Evolutionary conservation across 2,329 filamentous ascomycete genomes (phyloP), one percentile per base, ranked within the genome.

Genomic region (Sarocladium brachiariae): DNA sequence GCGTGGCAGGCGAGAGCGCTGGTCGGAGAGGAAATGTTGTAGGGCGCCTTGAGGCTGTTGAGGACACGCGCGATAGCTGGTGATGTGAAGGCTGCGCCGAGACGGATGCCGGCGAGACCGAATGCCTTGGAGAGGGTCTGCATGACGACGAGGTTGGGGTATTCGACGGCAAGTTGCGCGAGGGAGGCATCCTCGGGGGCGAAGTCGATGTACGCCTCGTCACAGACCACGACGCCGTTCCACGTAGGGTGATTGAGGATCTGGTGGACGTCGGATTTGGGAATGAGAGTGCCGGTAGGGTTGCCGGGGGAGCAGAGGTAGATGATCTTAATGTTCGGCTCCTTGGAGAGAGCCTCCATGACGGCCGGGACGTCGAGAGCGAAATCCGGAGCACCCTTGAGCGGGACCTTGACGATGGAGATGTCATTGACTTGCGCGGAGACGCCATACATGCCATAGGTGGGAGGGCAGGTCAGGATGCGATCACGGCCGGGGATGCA

Each of bases 101-200:
- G 77, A 14, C 93, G 79, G 63, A 99, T 96, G 48, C 92, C 93
- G 3, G 93, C 93, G 62, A 99, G 80, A 24, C 93, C 93, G 63
- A 99, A 99, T 0, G 90, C 93, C 68, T 99, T 99, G 61, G 88
- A 95, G n/a, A 97, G 77, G 1, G 93, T 99, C 74, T 99, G 93
- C 88, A 97, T 89, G 52, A 99, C 91, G 16, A 96, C 90, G 23
- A 99, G 76, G 67, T 99, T 99, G 48, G 92, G 91, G 81, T 88
- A 95, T 62, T 96, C 90, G 31, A 80, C 76, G 1, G 95, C 91
- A 86, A 89, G 95, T 68, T 95, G 88, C 23, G 93, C 92, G 23
- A 97, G 77, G 57, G 87, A 95, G 37, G 87, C 77, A 23, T 80
- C 83, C 14, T 69, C 83, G 5, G 83, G 82, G 6, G 91, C 86